Percentiles rank a stretch among this genome's conserved stretches.
Conservation (phyloP, 176 grass and related monocot genomes). For the Eragrostis nindensis region DNA sequence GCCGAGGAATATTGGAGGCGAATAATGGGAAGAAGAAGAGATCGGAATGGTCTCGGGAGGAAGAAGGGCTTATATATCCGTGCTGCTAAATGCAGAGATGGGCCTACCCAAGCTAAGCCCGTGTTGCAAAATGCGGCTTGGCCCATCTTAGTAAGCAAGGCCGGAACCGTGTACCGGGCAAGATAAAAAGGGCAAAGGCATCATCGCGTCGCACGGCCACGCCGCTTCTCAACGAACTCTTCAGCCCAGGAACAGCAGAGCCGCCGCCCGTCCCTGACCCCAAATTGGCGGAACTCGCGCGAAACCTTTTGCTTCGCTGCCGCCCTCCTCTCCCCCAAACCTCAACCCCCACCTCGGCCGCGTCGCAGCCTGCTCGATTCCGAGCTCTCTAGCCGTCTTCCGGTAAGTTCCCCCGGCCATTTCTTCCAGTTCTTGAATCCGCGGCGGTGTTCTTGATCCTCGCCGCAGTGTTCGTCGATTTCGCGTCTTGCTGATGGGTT, state of each 20-base stretch:
- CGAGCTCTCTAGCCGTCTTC: neutral
- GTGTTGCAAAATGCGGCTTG: neutral
- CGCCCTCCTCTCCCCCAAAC: neutral
- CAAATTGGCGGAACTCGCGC: neutral
- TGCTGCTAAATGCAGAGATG: neutral
- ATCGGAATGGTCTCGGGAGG: no score
- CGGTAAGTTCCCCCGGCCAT: conserved; percentile 19
- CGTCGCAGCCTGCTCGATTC: neutral
- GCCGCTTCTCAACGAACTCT: neutral
- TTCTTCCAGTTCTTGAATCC: conserved; percentile 9
- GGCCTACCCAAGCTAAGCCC: neutral
- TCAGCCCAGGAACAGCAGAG: conserved; percentile 3
- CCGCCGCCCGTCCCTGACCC: neutral
- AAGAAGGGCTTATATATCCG: neutral
- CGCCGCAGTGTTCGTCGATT: neutral
- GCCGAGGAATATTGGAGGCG: neutral
- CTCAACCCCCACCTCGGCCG: neutral
- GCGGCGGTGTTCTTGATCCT: neutral
- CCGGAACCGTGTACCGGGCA: neutral
- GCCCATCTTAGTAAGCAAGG: neutral
- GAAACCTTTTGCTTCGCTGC: neutral
- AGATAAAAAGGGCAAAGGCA: neutral
- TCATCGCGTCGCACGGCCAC: neutral
- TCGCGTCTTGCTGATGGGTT: neutral
- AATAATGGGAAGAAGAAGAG: neutral